Evolutionary conservation across 192 early-diverging fungal genomes (phyloP), one percentile per base, ranked within the genome.

Genomic region (Linnemannia zychae): DNA sequence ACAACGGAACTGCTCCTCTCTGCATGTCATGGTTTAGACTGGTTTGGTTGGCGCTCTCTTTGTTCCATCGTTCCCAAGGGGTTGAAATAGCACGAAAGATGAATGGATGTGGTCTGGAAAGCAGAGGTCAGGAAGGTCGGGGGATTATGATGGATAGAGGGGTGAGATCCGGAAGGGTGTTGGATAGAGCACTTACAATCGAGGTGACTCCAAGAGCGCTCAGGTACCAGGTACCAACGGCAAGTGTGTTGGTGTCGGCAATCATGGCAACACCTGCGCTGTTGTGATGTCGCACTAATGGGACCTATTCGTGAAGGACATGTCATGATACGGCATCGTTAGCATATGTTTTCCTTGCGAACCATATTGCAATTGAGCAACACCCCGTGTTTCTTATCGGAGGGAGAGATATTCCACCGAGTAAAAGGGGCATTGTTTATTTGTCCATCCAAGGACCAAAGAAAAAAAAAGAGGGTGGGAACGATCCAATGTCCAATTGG

Each of bases 161-260:
- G 47, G 15, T 47, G 5, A 33, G n/a, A 48, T 34, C 20, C 17
- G 28, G 34, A 6, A 74, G 12, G 46, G 38, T 13, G 11, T 9
- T 9, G n/a, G 22, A 40, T 3, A 53, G 48, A 24, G 28, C n/a
- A 72, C 83, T 79, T 72, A 85, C 83, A 47, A 79, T 17, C 24
- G 28, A 85, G 24, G 77, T 79, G 9, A 63, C 33, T 22, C 83
- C 78, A 24, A 85, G 83, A 20, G 83, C 72, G 28, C 68, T 79
- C 34, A 85, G 49, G 49, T 85, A 85, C 83, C 83, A 85, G 13
- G 77, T 85, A 0, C 83, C 83, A 7, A 85, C 83, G 3, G 83
- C 83, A 5, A 85, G 78, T 7, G 83, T 79, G 44, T 85, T 85
- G 48, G 77, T 85, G 65, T 85, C 83, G 7, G 83, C 83, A 49